Percentiles rank a stretch among this genome's conserved stretches.
Conservation (phyloP, 73 alveolate species). For the Paramecium octaurelia region DNA sequence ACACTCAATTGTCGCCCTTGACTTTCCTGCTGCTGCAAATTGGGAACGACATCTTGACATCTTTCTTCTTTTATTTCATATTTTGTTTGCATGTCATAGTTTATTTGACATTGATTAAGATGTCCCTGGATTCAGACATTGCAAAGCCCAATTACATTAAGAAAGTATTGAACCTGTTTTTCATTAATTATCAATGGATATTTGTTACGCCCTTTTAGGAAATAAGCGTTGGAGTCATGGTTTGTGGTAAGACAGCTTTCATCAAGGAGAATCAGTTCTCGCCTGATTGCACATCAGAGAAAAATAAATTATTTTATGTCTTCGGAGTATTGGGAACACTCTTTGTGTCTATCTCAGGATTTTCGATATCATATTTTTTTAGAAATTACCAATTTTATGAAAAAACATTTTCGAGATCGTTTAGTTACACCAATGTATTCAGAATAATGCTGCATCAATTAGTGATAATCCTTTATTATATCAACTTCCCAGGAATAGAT, state of each 20-base stretch:
- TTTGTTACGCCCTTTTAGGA: slow-evolving; percentile 27
- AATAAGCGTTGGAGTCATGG: slow-evolving; percentile 10
- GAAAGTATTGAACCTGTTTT: neutral
- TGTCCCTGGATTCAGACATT: neutral
- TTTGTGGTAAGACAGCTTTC: slow-evolving; percentile 4
- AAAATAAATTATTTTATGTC: neutral
- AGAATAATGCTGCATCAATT: neutral
- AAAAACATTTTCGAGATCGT: neutral
- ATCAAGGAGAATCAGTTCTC: neutral
- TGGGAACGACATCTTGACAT: neutral
- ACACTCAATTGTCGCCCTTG: neutral
- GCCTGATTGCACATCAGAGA: neutral
- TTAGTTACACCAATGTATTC: neutral
- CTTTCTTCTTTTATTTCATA: neutral
- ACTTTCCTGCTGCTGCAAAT: neutral
- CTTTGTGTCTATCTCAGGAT: neutral
- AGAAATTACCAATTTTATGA: slow-evolving; percentile 2
- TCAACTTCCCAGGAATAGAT: neutral
- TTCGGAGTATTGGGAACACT: neutral
- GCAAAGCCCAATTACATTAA: neutral
- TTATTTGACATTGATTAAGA: neutral
- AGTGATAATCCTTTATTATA: neutral
- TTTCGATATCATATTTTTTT: neutral
- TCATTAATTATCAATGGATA: slow-evolving; percentile 6
- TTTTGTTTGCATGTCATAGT: neutral